Evolutionary conservation across 441 rosid species (phyloP).

Genomic region (Heliophila coronopifolia): DNA sequence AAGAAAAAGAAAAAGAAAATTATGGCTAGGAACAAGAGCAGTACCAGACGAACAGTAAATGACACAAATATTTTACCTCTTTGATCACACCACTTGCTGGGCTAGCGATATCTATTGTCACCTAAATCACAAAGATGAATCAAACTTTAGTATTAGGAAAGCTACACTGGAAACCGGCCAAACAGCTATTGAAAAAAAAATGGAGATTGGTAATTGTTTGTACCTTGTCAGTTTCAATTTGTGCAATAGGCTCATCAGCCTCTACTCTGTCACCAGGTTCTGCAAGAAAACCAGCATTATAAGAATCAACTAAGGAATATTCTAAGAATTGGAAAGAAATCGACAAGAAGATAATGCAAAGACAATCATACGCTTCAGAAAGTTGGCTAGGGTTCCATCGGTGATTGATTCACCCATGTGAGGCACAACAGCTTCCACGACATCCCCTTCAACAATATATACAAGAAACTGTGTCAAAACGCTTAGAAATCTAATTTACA

Average conservation of each 20-base stretch:
- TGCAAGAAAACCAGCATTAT: constrained; percentile 32
- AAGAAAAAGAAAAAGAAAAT: constrained; percentile 20
- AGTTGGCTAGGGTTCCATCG: constrained; percentile 82
- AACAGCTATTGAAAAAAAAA: not conserved
- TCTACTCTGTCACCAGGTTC: constrained; percentile 92
- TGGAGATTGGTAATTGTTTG: constrained; percentile 4
- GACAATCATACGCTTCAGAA: constrained; percentile 65
- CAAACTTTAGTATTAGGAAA: constrained; percentile 7
- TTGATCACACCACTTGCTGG: constrained; percentile 84
- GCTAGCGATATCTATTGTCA: constrained; percentile 87
- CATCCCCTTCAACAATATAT: constrained; percentile 49
- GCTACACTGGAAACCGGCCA: not conserved
- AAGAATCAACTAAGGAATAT: constrained; percentile 19
- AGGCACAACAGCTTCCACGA: constrained; percentile 82
- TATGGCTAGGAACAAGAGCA: constrained; percentile 8
- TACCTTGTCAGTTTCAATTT: constrained; percentile 96
- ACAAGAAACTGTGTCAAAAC: constrained; percentile 16
- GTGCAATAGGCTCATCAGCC: constrained; percentile 89
- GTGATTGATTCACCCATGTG: constrained; percentile 96
- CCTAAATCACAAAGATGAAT: constrained; percentile 41
- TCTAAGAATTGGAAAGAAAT: not conserved
- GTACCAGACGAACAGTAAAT: constrained; percentile 3
- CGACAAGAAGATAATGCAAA: constrained; percentile 3
- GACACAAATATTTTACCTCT: constrained; percentile 45
- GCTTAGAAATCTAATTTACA: not conserved